Evolutionary conservation across 371 early-diverging fungal species (phyloP).

Genomic region (Apophysomyces ossiformis): DNA sequence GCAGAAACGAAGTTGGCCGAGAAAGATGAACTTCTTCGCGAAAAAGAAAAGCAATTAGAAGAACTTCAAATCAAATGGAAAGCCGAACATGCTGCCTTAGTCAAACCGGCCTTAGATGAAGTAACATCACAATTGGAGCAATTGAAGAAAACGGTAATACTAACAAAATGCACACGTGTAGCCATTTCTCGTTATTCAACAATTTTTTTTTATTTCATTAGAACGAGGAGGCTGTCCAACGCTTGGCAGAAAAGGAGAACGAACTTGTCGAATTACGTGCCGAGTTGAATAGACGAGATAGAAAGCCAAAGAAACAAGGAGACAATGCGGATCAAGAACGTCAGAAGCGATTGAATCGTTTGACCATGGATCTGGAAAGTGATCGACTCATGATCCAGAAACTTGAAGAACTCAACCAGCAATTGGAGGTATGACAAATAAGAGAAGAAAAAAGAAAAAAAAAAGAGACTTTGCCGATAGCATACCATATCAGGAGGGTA

Average conservation of each 20-base stretch:
- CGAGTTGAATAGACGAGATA: slow-evolving; percentile 39
- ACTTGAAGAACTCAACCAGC: slow-evolving; percentile 47
- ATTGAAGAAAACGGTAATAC: slow-evolving; percentile 44
- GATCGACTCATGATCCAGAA: slow-evolving; percentile 44
- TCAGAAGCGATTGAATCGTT: slow-evolving; percentile 41
- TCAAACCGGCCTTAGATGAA: slow-evolving; percentile 46
- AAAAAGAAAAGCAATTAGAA: slow-evolving; percentile 37
- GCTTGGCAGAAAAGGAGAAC: slow-evolving; percentile 48
- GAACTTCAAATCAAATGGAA: slow-evolving; percentile 39
- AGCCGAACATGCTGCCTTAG: slow-evolving; percentile 38
- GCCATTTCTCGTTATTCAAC: not conserved
- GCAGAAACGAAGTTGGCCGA: slow-evolving; percentile 31
- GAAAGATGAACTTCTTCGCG: slow-evolving; percentile 35
- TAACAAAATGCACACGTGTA: not conserved
- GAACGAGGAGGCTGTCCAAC: slow-evolving; percentile 42
- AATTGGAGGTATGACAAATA: slow-evolving; percentile 40
- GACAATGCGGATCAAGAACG: slow-evolving; percentile 30
- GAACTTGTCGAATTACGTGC: slow-evolving; percentile 42
- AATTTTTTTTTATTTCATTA: slow-evolving; percentile 3
- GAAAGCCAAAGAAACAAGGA: slow-evolving; percentile 29
- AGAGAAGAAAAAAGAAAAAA: not conserved
- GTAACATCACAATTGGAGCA: slow-evolving; percentile 42
- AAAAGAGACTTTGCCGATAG: not conserved
- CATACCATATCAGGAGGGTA: not conserved
- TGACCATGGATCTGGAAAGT: slow-evolving; percentile 49